Evolutionary conservation across 768 basidiomycete genomes (phyloP).

Genomic region (Rhodosporidiobolus sp.): DNA sequence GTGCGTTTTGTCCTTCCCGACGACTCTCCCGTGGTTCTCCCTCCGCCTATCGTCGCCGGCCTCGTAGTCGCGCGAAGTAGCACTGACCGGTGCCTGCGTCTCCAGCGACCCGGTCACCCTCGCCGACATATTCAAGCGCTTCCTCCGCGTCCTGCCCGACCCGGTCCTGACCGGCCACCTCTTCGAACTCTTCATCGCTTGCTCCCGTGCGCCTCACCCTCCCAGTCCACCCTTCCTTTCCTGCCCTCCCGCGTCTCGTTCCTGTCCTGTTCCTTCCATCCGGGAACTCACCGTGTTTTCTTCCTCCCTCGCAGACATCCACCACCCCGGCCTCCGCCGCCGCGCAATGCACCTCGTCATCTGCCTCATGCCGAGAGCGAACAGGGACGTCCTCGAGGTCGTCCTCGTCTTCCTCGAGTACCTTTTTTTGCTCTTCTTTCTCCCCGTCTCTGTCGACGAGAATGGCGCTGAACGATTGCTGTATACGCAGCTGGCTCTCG

Average conservation of each 20-base stretch:
- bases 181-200: constrained; percentile 31
- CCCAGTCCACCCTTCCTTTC: neutral
- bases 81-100: neutral
- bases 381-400: constrained; percentile 33
- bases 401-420: constrained; percentile 32
- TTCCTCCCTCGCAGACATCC: constrained; percentile 14
- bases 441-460: neutral
- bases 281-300: too few relatives aligned
- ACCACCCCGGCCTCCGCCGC: constrained; percentile 6
- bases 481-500: constrained; percentile 12
- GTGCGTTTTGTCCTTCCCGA: neutral
- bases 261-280: too few relatives aligned
- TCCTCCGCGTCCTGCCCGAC: constrained; percentile 22
- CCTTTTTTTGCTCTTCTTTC: neutral
- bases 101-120: constrained; percentile 33
- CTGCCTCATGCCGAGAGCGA: constrained; percentile 36
- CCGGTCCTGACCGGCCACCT: constrained; percentile 25
- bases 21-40: neutral
- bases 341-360: constrained; percentile 34
- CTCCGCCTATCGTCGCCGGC: neutral
- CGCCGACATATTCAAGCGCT: constrained; percentile 20
- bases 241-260: neutral
- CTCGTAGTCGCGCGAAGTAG: neutral
- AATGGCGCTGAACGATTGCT: too few relatives aligned
- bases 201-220: constrained; percentile 15